These are phyloP conservation scores for Berkeleyomyces basicola DNA, from an alignment of 2,329 filamentous ascomycete genomes.

Conservation along the genomic window DNA sequence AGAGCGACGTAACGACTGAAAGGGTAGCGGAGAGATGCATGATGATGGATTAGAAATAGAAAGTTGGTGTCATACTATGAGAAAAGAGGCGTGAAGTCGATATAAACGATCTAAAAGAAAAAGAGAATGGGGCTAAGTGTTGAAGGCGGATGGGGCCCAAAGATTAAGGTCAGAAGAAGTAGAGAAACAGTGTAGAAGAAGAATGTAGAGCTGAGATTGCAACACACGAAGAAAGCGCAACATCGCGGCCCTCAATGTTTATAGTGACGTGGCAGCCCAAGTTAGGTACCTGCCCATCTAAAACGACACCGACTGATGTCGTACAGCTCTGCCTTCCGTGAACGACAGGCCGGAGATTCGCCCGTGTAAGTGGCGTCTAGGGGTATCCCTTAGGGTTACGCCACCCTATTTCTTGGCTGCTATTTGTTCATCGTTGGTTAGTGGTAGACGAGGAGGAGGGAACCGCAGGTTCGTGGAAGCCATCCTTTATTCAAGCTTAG, in stretches of 20 bases:
- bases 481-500: neutral
- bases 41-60: neutral
- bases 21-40: conserved; percentile 5
- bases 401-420: neutral
- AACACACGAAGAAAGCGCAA: neutral
- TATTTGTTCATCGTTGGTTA: neutral
- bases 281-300: neutral
- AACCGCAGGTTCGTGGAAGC: neutral
- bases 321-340: too few species aligned
- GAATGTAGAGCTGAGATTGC: neutral
- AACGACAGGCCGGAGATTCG: neutral
- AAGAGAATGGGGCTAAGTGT: neutral
- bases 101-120: neutral
- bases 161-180: neutral
- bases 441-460: too few species aligned
- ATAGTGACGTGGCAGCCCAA: neutral
- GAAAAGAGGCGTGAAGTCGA: too few species aligned
- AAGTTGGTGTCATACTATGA: neutral
- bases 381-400: neutral
- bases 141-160: neutral
- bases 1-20: conserved; percentile 1
- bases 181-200: neutral
- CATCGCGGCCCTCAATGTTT: neutral
- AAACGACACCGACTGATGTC: too few species aligned
- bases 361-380: neutral